Evolutionary conservation across 2,329 filamentous ascomycete genomes (phyloP).

Genomic region (Orbilia ellipsospora): DNA sequence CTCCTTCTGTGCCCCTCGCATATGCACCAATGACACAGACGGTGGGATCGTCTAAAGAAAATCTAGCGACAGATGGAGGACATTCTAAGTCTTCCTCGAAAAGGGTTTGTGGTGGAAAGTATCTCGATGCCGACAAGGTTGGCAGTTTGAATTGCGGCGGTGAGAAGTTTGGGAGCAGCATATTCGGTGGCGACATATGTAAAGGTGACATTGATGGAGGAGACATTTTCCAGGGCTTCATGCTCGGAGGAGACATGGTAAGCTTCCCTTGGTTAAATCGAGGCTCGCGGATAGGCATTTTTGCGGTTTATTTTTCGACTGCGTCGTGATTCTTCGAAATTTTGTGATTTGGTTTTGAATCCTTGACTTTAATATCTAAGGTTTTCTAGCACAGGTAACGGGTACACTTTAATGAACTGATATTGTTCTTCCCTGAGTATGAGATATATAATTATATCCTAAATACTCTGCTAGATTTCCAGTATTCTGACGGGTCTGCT

Average conservation of each 20-base stretch:
- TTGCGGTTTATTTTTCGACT: slow-evolving; percentile 6
- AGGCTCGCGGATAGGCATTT: slow-evolving; percentile 54
- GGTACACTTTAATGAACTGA: too few species aligned
- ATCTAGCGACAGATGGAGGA: slow-evolving; percentile 53
- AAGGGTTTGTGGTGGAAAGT: slow-evolving; percentile 55
- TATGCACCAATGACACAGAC: slow-evolving; percentile 55
- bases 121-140: slow-evolving; percentile 54
- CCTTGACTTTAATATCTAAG: too few species aligned
- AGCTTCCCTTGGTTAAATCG: slow-evolving; percentile 56
- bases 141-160: slow-evolving; percentile 56
- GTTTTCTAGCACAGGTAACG: too few species aligned
- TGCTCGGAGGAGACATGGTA: slow-evolving; percentile 57
- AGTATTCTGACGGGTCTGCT: too few species aligned
- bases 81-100: slow-evolving; percentile 51
- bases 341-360: too few species aligned
- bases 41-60: slow-evolving; percentile 51
- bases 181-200: slow-evolving; percentile 56
- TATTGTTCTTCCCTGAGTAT: too few species aligned
- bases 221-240: slow-evolving; percentile 57
- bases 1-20: slow-evolving; percentile 34
- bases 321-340: too few species aligned
- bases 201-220: slow-evolving; percentile 55
- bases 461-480: too few species aligned
- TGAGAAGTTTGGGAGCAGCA: slow-evolving; percentile 56
- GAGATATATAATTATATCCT: too few species aligned